These are phyloP conservation scores for Epichloe sp. DNA, from an alignment of 2,329 filamentous ascomycete genomes.

Conservation along the genomic window DNA sequence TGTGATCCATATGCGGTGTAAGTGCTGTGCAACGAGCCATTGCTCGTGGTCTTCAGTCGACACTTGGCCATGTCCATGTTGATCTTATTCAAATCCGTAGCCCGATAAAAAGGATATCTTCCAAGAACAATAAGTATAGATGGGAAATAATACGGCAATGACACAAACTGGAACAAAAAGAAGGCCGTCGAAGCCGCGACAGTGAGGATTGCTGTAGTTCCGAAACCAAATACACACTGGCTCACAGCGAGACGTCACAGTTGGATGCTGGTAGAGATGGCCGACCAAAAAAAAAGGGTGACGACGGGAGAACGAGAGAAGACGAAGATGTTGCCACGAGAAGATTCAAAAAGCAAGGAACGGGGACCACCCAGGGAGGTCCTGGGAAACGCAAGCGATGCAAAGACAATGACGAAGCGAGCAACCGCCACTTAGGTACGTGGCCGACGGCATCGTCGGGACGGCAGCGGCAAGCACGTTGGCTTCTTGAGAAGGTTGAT, in stretches of 20 bases:
- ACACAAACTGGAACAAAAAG: conserved; percentile 6
- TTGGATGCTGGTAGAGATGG: conserved; percentile 7
- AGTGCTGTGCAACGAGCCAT: conserved; percentile 24
- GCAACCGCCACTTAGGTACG: conserved; percentile 1
- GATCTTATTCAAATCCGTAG: neutral
- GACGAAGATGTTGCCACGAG: conserved; percentile 1
- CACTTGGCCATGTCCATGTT: conserved; percentile 18
- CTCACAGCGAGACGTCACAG: conserved; percentile 4
- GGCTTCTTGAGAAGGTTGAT: neutral
- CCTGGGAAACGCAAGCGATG: neutral
- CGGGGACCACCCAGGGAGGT: neutral
- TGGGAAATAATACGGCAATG: conserved; percentile 2
- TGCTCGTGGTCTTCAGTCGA: conserved; percentile 24
- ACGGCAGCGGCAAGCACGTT: conserved; percentile 1
- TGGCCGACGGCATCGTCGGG: neutral
- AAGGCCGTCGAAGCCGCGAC: conserved; percentile 6
- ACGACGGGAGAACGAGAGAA: conserved; percentile 3
- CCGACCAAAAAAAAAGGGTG: conserved; percentile 6
- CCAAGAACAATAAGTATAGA: conserved; percentile 5
- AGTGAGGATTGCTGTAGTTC: conserved; percentile 2
- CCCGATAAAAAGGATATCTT: neutral
- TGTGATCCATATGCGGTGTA: conserved; percentile 15
- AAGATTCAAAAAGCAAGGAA: neutral
- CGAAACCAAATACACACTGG: conserved; percentile 2
- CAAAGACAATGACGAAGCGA: neutral